Evolutionary conservation across 2,329 filamentous ascomycete genomes (phyloP), one percentile per base, ranked within the genome.

Genomic region (Pseudogymnoascus sp.): DNA sequence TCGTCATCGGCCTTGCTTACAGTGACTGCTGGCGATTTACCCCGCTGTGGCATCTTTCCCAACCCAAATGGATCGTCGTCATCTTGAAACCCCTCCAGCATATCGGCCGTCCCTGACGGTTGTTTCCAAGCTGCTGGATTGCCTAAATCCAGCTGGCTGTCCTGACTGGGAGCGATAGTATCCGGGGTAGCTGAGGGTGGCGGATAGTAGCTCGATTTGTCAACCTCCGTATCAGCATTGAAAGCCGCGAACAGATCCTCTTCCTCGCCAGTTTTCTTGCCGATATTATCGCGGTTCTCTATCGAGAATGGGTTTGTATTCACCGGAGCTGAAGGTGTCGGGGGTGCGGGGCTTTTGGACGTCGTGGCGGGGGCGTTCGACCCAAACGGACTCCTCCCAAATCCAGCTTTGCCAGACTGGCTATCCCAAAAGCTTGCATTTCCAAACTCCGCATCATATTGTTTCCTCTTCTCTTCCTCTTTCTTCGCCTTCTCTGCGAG

Each of bases 21-120:
- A 7, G 63, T 68, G 15, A 53, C 47, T 25, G 71, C 68, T 20
- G 65, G 61, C 20, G 71, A 66, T 20, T 71, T 64, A 4, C 71
- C 61, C 65, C 30, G 59, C 74, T 70, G 75, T 65, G 83, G 82
- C 68, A 91, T 72, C 65, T 87, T 78, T 62, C 80, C 86, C 36
- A 97, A 76, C 0, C 90, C 93, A 71, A 97, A 97, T 1, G 91
- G 90, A 70, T 96, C 91, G 70, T 96, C 91, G 67, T 93, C 87
- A 30, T 82, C 78, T 11, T 73, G 75, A 64, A 85, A 75, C 0
- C 67, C 72, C 37, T 61, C 61, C 58, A 64, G 50, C 50, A 60
- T 60, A 38, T 66, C 41, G 12, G 64, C 41, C 14, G 64, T 57
- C 53, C 30, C 30, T 1, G 30, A 33, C 11, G 75, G 71, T 60